A percentile compares a stretch with the other conserved stretches of the same genome.
These are phyloP conservation scores for Cadophora sp. DNA, from an alignment of 2,329 filamentous ascomycete species.

Conservation along the genomic window DNA sequence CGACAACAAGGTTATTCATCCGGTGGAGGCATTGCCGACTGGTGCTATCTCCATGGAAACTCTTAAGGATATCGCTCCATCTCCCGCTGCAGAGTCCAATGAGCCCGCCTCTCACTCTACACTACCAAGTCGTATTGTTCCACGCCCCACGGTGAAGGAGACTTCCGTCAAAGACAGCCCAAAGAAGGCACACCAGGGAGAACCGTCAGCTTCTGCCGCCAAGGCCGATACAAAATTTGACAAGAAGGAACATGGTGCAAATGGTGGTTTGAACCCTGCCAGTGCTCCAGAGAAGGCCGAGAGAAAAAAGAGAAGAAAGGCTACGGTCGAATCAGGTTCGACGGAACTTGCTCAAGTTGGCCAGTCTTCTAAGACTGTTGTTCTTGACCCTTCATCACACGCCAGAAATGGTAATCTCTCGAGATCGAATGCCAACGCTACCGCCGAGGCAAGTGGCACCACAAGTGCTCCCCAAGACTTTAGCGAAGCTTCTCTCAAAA, in stretches of 20 bases:
- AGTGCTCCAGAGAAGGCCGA: conserved; percentile 63
- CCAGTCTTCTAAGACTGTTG: conserved; percentile 41
- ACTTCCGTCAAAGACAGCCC: conserved; percentile 34
- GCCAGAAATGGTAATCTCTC: conserved; percentile 36
- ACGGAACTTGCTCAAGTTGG: conserved; percentile 29
- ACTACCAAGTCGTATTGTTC: conserved; percentile 37
- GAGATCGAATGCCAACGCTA: conserved; percentile 32
- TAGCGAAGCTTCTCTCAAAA: conserved; percentile 54
- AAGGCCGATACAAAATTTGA: conserved; percentile 44
- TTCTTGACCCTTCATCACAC: conserved; percentile 43
- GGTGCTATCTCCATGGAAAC: conserved; percentile 79
- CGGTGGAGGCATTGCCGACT: conserved; percentile 76
- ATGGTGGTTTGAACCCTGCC: conserved; percentile 37
- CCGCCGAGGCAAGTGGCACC: conserved; percentile 27
- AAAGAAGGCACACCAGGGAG: conserved; percentile 37
- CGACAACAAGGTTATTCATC: conserved; percentile 84
- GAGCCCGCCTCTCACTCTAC: conserved; percentile 31
- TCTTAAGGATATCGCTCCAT: conserved; percentile 52
- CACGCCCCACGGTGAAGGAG: conserved; percentile 41
- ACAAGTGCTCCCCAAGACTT: conserved; percentile 36
- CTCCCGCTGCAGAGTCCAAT: conserved; percentile 28
- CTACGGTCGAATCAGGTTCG: conserved; percentile 36
- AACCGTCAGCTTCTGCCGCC: conserved; percentile 29
- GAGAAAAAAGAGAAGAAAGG: conserved; percentile 76
- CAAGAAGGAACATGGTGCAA: conserved; percentile 31